phyloP scores from a whole-genome alignment of 2,329 filamentous ascomycete genomes.

The Zasmidium angulare region DNA sequence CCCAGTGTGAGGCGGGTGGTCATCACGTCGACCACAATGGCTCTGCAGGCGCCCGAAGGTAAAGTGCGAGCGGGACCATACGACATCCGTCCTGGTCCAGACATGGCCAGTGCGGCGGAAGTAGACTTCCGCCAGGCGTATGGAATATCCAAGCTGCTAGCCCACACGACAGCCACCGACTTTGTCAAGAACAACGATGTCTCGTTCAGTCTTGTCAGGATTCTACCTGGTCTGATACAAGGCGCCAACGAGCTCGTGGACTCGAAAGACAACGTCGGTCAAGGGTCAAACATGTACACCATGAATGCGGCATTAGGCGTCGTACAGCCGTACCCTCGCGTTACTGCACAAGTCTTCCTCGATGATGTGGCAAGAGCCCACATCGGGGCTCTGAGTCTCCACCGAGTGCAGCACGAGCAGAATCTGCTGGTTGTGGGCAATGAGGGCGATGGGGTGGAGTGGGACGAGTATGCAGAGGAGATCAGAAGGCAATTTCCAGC shows the following conservation, averaged over 20 bases:
- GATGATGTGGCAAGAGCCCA: slow-evolving; percentile 1
- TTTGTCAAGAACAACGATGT: background rate
- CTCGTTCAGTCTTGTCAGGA: background rate
- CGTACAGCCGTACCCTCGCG: too few species aligned
- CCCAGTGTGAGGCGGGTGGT: background rate
- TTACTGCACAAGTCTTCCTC: background rate
- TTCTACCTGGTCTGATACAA: background rate
- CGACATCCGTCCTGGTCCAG: background rate
- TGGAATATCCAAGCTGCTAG: background rate
- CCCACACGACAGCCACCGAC: background rate
- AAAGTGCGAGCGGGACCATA: background rate
- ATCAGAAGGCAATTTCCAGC: background rate
- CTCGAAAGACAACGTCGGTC: too few species aligned
- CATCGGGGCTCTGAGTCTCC: background rate
- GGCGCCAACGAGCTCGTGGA: background rate
- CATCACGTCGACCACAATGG: background rate
- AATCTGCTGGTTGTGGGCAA: background rate
- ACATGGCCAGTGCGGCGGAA: too few species aligned
- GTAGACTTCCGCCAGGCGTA: background rate
- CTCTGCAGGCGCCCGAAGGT: background rate
- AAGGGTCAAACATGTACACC: too few species aligned
- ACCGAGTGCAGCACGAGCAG: background rate
- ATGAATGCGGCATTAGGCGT: too few species aligned
- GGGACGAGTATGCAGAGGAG: background rate
- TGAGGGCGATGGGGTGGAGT: background rate